phyloP scores from a whole-genome alignment of 768 basidiomycete species.

The Rhodotorula diobovata region DNA sequence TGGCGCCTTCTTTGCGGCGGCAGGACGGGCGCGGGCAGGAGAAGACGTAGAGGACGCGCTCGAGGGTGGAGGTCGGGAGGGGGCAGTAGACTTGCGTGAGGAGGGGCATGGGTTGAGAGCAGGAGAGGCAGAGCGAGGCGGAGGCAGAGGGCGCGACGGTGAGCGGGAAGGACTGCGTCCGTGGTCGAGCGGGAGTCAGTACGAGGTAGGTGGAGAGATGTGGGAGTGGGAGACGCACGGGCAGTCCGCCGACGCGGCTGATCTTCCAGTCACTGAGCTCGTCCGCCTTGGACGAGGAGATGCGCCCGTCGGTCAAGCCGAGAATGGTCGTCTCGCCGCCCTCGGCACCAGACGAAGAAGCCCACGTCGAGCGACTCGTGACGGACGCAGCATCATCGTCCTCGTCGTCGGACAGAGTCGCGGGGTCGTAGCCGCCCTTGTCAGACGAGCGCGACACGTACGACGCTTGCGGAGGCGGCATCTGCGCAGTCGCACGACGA shows the following conservation, averaged over 20 bases:
- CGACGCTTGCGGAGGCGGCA: slow-evolving; percentile 20
- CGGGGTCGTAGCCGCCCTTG: slow-evolving; percentile 25
- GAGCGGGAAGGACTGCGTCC: slow-evolving; percentile 35
- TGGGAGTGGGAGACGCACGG: slow-evolving; percentile 13
- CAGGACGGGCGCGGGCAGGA: slow-evolving; percentile 67
- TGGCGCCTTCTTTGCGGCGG: slow-evolving; percentile 69
- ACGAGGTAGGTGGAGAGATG: too few species aligned
- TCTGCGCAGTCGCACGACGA: neutral
- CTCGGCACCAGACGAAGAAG: neutral
- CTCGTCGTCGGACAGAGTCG: slow-evolving; percentile 36
- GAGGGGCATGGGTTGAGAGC: slow-evolving; percentile 69
- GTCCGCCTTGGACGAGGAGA: neutral
- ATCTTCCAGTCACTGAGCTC: slow-evolving; percentile 21
- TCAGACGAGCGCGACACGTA: slow-evolving; percentile 1
- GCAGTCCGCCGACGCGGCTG: slow-evolving; percentile 28
- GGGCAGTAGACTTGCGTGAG: slow-evolving; percentile 87
- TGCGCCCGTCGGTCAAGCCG: slow-evolving; percentile 25
- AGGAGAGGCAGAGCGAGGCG: slow-evolving; percentile 58
- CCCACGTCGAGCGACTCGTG: slow-evolving; percentile 25
- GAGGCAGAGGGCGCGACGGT: neutral
- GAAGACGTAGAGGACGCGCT: slow-evolving; percentile 80
- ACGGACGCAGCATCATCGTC: slow-evolving; percentile 7
- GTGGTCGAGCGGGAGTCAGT: neutral
- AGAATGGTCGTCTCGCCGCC: slow-evolving; percentile 31
- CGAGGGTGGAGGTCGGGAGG: slow-evolving; percentile 75